Conservation (phyloP, 2,329 filamentous ascomycete species). For the Blastomyces percursus region DNA sequence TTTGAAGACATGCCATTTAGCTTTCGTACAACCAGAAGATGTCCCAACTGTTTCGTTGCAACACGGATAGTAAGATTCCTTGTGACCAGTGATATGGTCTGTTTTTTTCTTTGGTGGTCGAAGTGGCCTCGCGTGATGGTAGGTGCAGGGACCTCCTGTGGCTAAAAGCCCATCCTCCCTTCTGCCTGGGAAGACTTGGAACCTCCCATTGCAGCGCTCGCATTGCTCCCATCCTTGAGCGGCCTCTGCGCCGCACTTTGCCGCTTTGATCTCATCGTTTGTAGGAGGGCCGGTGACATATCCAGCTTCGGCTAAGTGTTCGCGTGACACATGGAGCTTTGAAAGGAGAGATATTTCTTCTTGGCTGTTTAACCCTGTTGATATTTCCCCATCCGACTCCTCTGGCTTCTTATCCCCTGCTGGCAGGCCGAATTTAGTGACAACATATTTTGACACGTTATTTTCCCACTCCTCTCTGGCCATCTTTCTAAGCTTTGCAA, state of each 20-base stretch:
- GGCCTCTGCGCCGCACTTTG: conserved; percentile 53
- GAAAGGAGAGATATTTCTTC: conserved; percentile 56
- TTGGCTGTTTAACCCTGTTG: conserved; percentile 53
- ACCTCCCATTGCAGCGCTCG: conserved; percentile 73
- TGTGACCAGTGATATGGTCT: conserved; percentile 45
- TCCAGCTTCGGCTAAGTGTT: conserved; percentile 21
- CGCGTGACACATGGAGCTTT: conserved; percentile 16
- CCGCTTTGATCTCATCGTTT: conserved; percentile 53
- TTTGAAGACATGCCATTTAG: conserved; percentile 76
- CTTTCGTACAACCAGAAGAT: conserved; percentile 60
- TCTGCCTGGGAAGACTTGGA: conserved; percentile 84
- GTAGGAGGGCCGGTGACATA: conserved; percentile 64
- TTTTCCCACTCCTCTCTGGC: conserved; percentile 58
- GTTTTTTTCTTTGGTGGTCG: conserved; percentile 43
- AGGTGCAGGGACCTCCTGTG: conserved; percentile 64
- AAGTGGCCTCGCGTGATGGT: conserved; percentile 66
- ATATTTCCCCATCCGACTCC: conserved; percentile 36
- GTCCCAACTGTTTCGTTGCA: conserved; percentile 66
- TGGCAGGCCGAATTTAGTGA: conserved; percentile 6
- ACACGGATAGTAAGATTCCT: conserved; percentile 60
- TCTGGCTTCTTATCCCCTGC: background rate
- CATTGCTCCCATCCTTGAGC: conserved; percentile 76
- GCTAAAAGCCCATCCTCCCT: conserved; percentile 64
- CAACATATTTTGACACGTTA: conserved; percentile 41
- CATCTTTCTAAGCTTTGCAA: conserved; percentile 69